Base-by-base conservation (phyloP, 495 filamentous ascomycete species). In the Xylaria curta region DNA sequence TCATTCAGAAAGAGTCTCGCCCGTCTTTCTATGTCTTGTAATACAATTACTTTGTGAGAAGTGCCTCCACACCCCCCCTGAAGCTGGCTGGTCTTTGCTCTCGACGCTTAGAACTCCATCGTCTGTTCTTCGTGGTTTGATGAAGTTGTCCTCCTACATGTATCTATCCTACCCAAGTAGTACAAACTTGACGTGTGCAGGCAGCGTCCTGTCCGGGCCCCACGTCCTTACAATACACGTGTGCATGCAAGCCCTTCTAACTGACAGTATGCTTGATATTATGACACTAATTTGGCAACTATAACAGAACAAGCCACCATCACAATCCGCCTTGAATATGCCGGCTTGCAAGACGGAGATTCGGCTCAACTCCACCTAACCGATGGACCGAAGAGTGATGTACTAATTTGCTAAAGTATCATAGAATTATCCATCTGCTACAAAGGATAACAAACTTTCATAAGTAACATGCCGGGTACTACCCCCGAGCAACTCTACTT, bases 141-240 rank as follows among this genome's bases (percentile, higher is more conserved):
- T 13, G 19, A 44, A 5, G 33, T 62, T 44, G n/a, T 28, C 38
- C n/a, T 38, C 8, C 36, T 13, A 15, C 36, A 6, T 38, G 8
- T 38, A 42, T 42, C 38, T 42, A 42, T 42, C 9, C 38, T 9
- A 31, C 28, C 28, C 28, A 31, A 3, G 28, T 31, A 36, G 49
- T 13, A 26, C 53, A 7, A 17, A 13, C 53, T 2, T 31, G 24
- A 31, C 31, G 58, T 6, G 33, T 60, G 56, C 33, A 60, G 31
- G 58, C 58, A 38, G 58, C 17, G 3, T 17, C 58, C 10, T 60
- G 33, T 13, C 58, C 33, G 19, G 28, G 9, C 33, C 31, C 61
- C 61, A 47, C 26, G 38, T 42, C n/a, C 60, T 28, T 62, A 40
- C 60, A 10, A 42, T 47, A 64, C 61, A 31, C 61, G 33, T 60